A percentile compares a stretch with the other conserved stretches of the same genome.
These are phyloP conservation scores for Chimonanthus salicifolius DNA, from an alignment of 164 flowering plant species.

Conservation along the genomic window DNA sequence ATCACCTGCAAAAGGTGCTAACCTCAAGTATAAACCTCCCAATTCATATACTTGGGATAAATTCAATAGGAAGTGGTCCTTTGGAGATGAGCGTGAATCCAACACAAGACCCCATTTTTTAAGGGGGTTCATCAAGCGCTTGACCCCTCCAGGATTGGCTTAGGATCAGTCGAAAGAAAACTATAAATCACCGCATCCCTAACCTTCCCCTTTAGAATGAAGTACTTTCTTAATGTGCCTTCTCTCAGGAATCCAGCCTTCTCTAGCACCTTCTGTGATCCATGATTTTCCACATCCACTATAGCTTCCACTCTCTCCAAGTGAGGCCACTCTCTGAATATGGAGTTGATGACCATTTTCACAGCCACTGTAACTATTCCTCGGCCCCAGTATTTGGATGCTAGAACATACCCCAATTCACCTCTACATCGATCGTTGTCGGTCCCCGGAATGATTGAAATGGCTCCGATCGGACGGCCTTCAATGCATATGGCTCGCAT, in stretches of 20 bases:
- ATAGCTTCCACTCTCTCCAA: constrained; percentile 67
- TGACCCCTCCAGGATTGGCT: not conserved
- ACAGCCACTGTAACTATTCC: constrained; percentile 65
- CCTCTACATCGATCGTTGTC: constrained; percentile 36
- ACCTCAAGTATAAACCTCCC: no score
- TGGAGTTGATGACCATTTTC: constrained; percentile 34
- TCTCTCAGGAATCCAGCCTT: constrained; percentile 44
- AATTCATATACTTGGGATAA: no score
- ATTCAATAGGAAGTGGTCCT: no score
- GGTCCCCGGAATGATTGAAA: constrained; percentile 21
- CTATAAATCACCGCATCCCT: constrained; percentile 57
- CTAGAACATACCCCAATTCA: constrained; percentile 61
- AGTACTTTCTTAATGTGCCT: constrained; percentile 34
- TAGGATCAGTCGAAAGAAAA: constrained; percentile 37
- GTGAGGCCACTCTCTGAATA: constrained; percentile 53
- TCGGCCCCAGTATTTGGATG: constrained; percentile 54
- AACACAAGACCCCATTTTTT: no score
- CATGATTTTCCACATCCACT: constrained; percentile 53
- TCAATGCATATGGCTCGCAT: constrained; percentile 52
- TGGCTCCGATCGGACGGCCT: constrained; percentile 44
- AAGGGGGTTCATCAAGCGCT: no score
- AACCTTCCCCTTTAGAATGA: constrained; percentile 31
- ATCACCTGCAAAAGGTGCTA: no score
- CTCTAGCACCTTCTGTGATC: constrained; percentile 65
- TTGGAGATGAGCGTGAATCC: no score